Conservation (phyloP, 2,329 filamentous ascomycete genomes). For the Diplodia corticola region DNA sequence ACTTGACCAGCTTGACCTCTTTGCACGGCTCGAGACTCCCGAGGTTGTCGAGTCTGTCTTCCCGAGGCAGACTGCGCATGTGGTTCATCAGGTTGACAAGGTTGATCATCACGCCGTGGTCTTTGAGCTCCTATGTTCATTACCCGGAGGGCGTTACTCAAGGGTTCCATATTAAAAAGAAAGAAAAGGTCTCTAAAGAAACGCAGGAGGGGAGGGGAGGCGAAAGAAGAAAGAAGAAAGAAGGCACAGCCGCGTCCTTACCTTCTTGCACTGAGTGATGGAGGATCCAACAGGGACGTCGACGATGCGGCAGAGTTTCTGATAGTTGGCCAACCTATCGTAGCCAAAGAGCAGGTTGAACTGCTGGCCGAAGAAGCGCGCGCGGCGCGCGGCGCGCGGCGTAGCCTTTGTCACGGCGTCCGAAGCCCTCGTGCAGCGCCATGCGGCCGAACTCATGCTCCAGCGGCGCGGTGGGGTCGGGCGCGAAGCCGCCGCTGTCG, state of each 20-base stretch:
- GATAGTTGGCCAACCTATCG: conserved; percentile 30
- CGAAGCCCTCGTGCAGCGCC: not conserved
- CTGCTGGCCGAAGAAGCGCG: conserved; percentile 17
- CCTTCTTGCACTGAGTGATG: conserved; percentile 34
- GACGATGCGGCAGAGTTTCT: conserved; percentile 32
- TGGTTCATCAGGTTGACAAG: conserved; percentile 33
- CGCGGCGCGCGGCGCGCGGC: no score
- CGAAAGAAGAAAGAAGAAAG: no score
- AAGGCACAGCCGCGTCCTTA: conserved; percentile 10
- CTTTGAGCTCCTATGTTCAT: conserved; percentile 26
- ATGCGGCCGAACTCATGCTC: not conserved
- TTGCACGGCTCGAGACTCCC: not conserved
- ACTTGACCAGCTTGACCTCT: not conserved
- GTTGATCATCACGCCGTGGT: conserved; percentile 15
- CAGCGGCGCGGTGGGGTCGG: not conserved
- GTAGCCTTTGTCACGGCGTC: not conserved
- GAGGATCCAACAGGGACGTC: conserved; percentile 27
- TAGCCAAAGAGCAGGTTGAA: conserved; percentile 29
- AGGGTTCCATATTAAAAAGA: no score
- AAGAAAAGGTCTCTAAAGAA: no score
- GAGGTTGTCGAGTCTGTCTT: conserved; percentile 9
- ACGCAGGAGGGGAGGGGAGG: no score
- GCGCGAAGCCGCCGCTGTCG: not conserved
- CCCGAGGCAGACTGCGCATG: conserved; percentile 27
- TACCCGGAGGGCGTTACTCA: not conserved